Conservation (phyloP, 1,284 basidiomycete genomes). For the Serendipita sp. region DNA sequence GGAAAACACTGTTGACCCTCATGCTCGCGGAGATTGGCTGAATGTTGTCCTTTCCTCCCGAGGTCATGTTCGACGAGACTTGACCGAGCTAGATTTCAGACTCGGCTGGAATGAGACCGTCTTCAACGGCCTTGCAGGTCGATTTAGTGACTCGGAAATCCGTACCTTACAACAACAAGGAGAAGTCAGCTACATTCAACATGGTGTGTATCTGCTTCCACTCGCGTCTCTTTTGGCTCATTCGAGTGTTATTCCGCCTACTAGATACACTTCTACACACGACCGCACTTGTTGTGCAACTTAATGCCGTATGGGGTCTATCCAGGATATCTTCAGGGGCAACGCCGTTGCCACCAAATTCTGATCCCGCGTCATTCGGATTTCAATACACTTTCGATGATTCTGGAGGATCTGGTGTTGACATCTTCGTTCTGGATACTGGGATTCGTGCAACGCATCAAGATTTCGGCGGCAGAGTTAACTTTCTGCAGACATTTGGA, state of each 20-base stretch:
- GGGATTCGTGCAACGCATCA: neutral
- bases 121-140: slow-evolving; percentile 13
- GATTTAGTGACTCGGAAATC: slow-evolving; percentile 10
- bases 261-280: neutral
- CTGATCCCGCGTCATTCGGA: slow-evolving; percentile 6
- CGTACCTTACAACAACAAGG: slow-evolving; percentile 11
- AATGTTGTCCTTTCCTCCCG: neutral
- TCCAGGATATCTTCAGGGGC: slow-evolving; percentile 1
- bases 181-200: slow-evolving; percentile 11
- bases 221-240: no score
- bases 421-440: slow-evolving; percentile 11
- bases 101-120: slow-evolving; percentile 8
- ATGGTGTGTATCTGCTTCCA: neutral
- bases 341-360: neutral
- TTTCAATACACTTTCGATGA: slow-evolving; percentile 8
- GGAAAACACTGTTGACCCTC: neutral
- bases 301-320: slow-evolving; percentile 10
- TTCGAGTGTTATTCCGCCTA: no score
- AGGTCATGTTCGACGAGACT: neutral
- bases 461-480: neutral
- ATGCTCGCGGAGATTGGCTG: neutral
- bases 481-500: neutral
- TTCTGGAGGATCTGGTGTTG: slow-evolving; percentile 9
- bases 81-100: neutral
- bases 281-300: neutral